phyloP scores from a whole-genome alignment of 2,329 filamentous ascomycete species.

The Neobulgaria alba region DNA sequence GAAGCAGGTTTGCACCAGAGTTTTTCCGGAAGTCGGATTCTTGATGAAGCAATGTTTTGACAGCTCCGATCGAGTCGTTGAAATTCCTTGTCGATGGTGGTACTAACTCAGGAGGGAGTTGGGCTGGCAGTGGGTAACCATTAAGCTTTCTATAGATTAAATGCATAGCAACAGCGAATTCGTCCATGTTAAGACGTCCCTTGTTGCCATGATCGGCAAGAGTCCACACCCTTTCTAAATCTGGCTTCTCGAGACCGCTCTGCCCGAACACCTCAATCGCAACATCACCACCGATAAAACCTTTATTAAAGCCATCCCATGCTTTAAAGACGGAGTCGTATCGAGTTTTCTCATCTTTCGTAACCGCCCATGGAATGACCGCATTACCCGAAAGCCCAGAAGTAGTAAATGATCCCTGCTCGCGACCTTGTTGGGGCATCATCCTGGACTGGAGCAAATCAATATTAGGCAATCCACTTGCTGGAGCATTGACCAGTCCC shows the following conservation, averaged over 20 bases:
- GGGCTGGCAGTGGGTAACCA: slow-evolving; percentile 83
- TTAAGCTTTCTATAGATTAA: slow-evolving; percentile 96
- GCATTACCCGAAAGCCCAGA: slow-evolving; percentile 86
- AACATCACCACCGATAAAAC: slow-evolving; percentile 83
- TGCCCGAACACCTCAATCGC: slow-evolving; percentile 97
- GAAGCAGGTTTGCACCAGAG: slow-evolving; percentile 80
- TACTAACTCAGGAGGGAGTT: slow-evolving; percentile 82
- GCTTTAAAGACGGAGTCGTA: slow-evolving; percentile 93
- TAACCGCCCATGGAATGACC: slow-evolving; percentile 95
- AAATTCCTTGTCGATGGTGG: slow-evolving; percentile 92
- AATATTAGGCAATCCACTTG: slow-evolving; percentile 85
- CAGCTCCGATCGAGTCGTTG: slow-evolving; percentile 82
- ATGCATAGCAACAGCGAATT: slow-evolving; percentile 98
- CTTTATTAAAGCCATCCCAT: slow-evolving; percentile 92
- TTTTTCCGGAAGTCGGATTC: slow-evolving; percentile 87
- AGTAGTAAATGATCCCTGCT: slow-evolving; percentile 74
- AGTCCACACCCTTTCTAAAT: slow-evolving; percentile 91
- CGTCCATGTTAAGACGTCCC: slow-evolving; percentile 87
- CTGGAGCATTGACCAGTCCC: slow-evolving; percentile 94
- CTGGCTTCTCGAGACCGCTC: slow-evolving; percentile 82
- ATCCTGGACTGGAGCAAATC: slow-evolving; percentile 86
- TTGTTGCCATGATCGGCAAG: slow-evolving; percentile 90
- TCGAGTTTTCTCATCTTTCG: slow-evolving; percentile 95
- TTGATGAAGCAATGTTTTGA: slow-evolving; percentile 81
- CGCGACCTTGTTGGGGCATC: slow-evolving; percentile 94